A percentile compares a stretch with the other conserved stretches of the same genome.
phyloP scores from a whole-genome alignment of 2,329 filamentous ascomycete species.

The Didymella pomorum region DNA sequence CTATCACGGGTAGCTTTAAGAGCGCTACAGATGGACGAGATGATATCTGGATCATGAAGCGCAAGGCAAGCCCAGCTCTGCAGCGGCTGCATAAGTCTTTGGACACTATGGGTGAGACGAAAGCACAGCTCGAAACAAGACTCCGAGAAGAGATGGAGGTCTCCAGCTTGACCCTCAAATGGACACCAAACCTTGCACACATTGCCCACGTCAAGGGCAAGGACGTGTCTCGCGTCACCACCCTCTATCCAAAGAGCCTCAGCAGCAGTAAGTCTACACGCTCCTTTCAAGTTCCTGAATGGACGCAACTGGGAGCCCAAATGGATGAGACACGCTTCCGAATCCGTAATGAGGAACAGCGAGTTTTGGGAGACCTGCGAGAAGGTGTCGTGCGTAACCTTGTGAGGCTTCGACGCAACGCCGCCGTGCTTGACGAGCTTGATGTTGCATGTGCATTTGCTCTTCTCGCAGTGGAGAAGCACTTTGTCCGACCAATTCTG shows the following conservation, averaged over 20 bases:
- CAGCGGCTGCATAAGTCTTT: slow-evolving; percentile 73
- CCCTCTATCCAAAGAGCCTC: slow-evolving; percentile 63
- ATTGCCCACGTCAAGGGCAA: slow-evolving; percentile 90
- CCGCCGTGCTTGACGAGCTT: slow-evolving; percentile 89
- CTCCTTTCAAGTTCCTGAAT: slow-evolving; percentile 83
- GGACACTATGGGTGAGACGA: slow-evolving; percentile 66
- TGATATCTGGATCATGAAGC: slow-evolving; percentile 70
- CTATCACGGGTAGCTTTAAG: slow-evolving; percentile 44
- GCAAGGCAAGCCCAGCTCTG: slow-evolving; percentile 71
- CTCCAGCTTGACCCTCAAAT: slow-evolving; percentile 74
- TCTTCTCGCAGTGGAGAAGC: slow-evolving; percentile 75
- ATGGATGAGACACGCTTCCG: slow-evolving; percentile 80
- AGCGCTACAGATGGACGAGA: slow-evolving; percentile 50
- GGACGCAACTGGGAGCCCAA: slow-evolving; percentile 80
- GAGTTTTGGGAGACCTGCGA: slow-evolving; percentile 78
- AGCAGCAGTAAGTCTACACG: slow-evolving; percentile 84
- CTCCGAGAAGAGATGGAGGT: slow-evolving; percentile 67
- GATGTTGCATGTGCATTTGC: slow-evolving; percentile 91
- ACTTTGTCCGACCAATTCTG: slow-evolving; percentile 76
- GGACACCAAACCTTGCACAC: slow-evolving; percentile 86
- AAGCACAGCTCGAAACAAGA: slow-evolving; percentile 64
- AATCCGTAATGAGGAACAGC: slow-evolving; percentile 84
- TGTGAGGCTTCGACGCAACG: slow-evolving; percentile 86
- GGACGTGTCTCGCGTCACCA: slow-evolving; percentile 57
- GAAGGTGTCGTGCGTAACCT: slow-evolving; percentile 80